Percentiles rank a stretch among this genome's conserved stretches.
Evolutionary conservation across 768 basidiomycete species (phyloP).

Genomic region (Suillus alpinus): DNA sequence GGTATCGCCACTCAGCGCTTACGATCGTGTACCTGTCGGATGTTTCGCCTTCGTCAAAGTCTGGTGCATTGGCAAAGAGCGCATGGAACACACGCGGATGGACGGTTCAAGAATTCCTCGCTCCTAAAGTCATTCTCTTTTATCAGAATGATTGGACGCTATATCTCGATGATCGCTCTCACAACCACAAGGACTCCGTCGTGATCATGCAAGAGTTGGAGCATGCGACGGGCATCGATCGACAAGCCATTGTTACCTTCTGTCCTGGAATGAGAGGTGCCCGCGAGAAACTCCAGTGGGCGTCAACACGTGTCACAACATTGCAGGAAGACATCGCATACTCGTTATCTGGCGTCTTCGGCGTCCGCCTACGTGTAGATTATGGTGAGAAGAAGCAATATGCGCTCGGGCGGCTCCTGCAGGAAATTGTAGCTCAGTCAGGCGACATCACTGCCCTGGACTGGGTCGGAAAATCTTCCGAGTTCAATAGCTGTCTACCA

Average conservation of each 20-base stretch:
- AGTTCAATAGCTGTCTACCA: not conserved
- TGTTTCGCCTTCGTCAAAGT: not conserved
- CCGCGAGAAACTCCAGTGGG: not conserved
- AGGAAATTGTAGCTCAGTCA: not conserved
- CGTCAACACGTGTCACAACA: not conserved
- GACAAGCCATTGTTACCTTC: not conserved
- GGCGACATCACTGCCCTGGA: not conserved
- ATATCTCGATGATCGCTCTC: not conserved
- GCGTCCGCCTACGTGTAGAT: not conserved
- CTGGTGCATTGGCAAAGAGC: not conserved
- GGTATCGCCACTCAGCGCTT: no score
- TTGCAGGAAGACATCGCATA: not conserved
- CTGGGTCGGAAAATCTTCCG: not conserved
- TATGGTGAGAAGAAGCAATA: not conserved
- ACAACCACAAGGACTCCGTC: not conserved
- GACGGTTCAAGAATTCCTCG: constrained; percentile 7
- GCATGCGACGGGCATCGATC: not conserved
- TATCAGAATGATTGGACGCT: not conserved
- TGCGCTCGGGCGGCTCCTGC: not conserved
- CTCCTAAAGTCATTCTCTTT: not conserved
- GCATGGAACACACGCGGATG: constrained; percentile 6
- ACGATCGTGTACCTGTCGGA: no score
- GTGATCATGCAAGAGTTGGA: not conserved
- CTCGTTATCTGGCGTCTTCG: not conserved
- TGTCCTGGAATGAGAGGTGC: not conserved